Evolutionary conservation across 345 rosid species (phyloP), one percentile per base, ranked within the genome.

Genomic region (Brassica juncea): DNA sequence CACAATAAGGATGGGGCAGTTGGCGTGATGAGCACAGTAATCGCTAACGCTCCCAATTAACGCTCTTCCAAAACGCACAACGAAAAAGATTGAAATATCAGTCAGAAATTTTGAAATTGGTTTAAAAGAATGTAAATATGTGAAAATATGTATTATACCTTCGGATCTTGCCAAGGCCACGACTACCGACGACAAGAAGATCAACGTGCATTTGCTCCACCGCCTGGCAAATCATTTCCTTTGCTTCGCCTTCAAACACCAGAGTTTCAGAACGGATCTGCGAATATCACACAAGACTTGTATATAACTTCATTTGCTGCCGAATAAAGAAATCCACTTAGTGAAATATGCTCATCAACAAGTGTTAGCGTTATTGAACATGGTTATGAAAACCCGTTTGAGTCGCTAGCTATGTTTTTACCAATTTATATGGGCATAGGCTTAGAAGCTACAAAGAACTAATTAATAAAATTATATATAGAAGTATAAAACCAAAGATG

Each of bases 41-140:
- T 94, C 95, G 80, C 94, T 94, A 52, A 88, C 92, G 39, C 97
- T 92, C 34, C 98, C 97, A 66, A 89, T 23, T 39, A 94, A 84
- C 15, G 97, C 94, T 82, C 94, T 88, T 87, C 73, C 60, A 0
- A 65, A 65, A 57, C 39, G 62, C 44, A 64, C 28, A 70, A 61
- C 23, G 10, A 25, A 47, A 49, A 59, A 71, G 8, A 27, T 32
- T 2, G 6, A 14, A 54, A 6, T 70, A 52, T 3, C 49, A 8
- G 52, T 64, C 30, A 55, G 0, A 21, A 15, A 25, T 49, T 15
- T 37, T 9, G 10, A 9, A 30, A 21, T 5, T 10, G n/a, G 30
- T 42, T 54, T 16, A 15, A 54, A 1, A 15, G 9, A 19, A 12
- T 0, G 9, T 15, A 2, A 54, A 15, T 34, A 60, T 4, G 8